Conservation (phyloP, 805 yeast genomes). For the Lachancea sp. region DNA sequence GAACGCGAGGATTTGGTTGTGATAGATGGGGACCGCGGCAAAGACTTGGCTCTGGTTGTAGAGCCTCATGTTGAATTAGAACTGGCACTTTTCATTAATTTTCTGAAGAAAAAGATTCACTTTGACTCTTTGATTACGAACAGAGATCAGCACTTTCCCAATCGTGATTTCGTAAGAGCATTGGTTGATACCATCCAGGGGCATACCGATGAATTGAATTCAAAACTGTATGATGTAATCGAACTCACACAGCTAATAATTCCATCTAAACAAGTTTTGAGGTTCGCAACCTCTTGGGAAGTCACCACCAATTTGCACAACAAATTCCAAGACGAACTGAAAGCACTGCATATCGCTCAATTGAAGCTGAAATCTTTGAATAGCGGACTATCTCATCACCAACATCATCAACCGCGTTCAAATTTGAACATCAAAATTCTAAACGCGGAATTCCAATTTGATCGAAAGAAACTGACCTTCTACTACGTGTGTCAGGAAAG, state of each 20-base stretch:
- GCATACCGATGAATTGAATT: constrained; percentile 22
- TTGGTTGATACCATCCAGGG: constrained; percentile 22
- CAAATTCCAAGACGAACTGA: constrained; percentile 64
- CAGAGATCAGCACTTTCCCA: constrained; percentile 28
- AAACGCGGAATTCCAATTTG: constrained; percentile 78
- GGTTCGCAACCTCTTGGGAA: constrained; percentile 73
- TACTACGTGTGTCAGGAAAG: constrained; percentile 61
- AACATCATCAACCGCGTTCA: constrained; percentile 25
- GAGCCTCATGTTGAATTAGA: constrained; percentile 58
- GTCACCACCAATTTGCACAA: constrained; percentile 48
- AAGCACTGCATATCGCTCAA: constrained; percentile 61
- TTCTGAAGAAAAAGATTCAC: constrained; percentile 67
- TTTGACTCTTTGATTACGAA: constrained; percentile 33
- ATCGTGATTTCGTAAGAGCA: constrained; percentile 24
- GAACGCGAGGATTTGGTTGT: constrained; percentile 61
- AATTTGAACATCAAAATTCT: constrained; percentile 52
- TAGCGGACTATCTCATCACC: constrained; percentile 13
- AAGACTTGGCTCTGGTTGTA: constrained; percentile 66
- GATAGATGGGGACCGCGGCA: constrained; percentile 81
- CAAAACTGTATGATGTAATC: constrained; percentile 36
- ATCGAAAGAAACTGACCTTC: constrained; percentile 68
- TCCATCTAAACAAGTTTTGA: constrained; percentile 69
- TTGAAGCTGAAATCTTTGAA: constrained; percentile 41
- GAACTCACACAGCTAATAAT: constrained; percentile 49
- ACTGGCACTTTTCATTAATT: constrained; percentile 65